Evolutionary conservation across 805 yeast species (phyloP).

Genomic region (Sugiyamaella americana): DNA sequence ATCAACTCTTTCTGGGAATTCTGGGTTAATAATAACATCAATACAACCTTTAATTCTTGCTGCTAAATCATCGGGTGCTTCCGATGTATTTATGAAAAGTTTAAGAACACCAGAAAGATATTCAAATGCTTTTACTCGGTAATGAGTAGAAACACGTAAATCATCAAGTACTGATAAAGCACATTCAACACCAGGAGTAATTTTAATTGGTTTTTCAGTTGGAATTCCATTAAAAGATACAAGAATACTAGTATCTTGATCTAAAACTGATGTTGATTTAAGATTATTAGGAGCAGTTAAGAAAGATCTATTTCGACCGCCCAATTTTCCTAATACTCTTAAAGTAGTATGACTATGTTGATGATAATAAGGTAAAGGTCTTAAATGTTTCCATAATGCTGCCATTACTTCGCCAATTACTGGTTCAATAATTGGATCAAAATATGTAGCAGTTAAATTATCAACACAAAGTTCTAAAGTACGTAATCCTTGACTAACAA

Average conservation of each 20-base stretch:
- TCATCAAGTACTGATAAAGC: constrained; percentile 75
- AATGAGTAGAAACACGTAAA: constrained; percentile 48
- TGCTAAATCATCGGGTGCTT: constrained; percentile 36
- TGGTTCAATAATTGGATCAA: constrained; percentile 96
- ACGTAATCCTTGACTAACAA: constrained; percentile 89
- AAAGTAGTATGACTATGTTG: constrained; percentile 94
- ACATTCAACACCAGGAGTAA: constrained; percentile 76
- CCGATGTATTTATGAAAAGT: constrained; percentile 55
- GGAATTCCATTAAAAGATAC: constrained; percentile 66
- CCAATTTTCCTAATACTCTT: constrained; percentile 87
- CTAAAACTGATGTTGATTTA: constrained; percentile 41
- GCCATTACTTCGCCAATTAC: constrained; percentile 91
- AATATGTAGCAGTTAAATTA: constrained; percentile 90
- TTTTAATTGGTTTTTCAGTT: constrained; percentile 58
- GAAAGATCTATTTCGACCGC: constrained; percentile 90
- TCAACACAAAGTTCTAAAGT: constrained; percentile 95
- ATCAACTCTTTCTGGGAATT: constrained; percentile 37
- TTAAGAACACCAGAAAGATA: constrained; percentile 62
- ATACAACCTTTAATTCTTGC: constrained; percentile 18
- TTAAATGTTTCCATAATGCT: constrained; percentile 83
- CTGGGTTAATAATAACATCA: constrained; percentile 32
- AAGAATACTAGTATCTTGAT: constrained; percentile 63
- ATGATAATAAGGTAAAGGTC: constrained; percentile 90
- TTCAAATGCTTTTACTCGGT: constrained; percentile 70
- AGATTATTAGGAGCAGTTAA: constrained; percentile 70